Evolutionary conservation across 106 monocot species (phyloP), one percentile per base, ranked within the genome.

Genomic region (Acorus calamus): DNA sequence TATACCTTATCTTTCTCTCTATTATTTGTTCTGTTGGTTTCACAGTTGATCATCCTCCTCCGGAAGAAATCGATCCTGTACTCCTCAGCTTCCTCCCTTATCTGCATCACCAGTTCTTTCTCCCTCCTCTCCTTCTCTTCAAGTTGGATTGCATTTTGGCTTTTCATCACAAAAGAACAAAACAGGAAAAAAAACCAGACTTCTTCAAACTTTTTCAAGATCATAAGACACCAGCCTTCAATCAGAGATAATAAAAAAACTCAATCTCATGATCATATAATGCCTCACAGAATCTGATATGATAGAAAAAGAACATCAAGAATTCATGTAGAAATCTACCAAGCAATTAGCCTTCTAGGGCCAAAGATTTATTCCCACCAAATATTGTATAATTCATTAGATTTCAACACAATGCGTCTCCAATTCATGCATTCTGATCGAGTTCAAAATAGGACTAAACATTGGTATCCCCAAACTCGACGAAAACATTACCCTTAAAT

Each of bases 91-190:
- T 61, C 61, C 7, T 7, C 46, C 10, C 44, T 45, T 45, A 61
- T 61, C 47, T 61, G 45, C 3, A 46, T 61, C 10, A 44, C 46
- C 11, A 61, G 11, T 5, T 61, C 61, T 46, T 61, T 61, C 46
- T 61, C 61, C 43, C 8, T 61, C 13, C 46, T 61, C 12, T 61
- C 61, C 46, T 61, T 61, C 11, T 61, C 61, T 46, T 61, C 61
- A 6, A 61, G 46, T 47, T 6, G 61, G 3, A 61, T 9, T 3
- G 61, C 61, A 61, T 61, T 61, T 44, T 61, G 61, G 46, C 61
- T 61, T 28, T 28, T 28, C 28, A 28, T 28, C 28, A 28, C 28
- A 28, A 28, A 28, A 28, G 28, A 28, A 28, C 28, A 28, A 28
- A 28, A 28, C 28, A 28, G 28, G 28, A 28, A 28, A 28, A 28